Evolutionary conservation across 768 basidiomycete species (phyloP).

Genomic region (Termitomyces sp.): DNA sequence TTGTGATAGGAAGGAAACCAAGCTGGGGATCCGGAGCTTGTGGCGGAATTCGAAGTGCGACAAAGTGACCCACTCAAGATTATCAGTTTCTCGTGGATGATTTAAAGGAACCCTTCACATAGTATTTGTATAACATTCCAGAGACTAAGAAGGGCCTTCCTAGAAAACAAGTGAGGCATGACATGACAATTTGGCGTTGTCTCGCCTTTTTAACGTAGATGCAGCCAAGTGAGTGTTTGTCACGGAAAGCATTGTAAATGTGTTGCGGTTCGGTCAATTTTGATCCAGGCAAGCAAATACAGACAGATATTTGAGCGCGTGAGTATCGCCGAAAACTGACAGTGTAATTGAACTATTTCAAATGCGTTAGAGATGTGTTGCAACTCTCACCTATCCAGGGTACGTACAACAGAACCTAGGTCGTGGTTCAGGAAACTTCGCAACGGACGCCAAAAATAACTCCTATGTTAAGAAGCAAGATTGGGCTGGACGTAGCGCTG

Average conservation of each 20-base stretch:
- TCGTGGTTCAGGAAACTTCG: slow-evolving; percentile 4
- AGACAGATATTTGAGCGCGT: too few species aligned
- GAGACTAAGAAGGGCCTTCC: slow-evolving; percentile 2
- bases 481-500: too few species aligned
- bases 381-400: not conserved
- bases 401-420: slow-evolving; percentile 3
- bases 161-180: slow-evolving; percentile 8
- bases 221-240: slow-evolving; percentile 1
- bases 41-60: too few species aligned
- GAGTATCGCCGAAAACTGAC: slow-evolving; percentile 1
- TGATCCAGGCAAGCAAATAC: not conserved
- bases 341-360: slow-evolving; percentile 3
- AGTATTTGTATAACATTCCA: not conserved
- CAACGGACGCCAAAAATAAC: slow-evolving; percentile 3
- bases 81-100: not conserved
- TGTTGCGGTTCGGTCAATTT: slow-evolving; percentile 1
- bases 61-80: not conserved
- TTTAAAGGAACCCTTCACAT: not conserved
- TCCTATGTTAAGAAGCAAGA: not conserved
- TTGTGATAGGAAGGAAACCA: too few species aligned
- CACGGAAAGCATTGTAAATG: slow-evolving; percentile 3
- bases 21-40: too few species aligned
- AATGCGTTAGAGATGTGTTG: not conserved
- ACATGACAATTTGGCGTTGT: not conserved
- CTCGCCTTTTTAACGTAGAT: slow-evolving; percentile 1